Evolutionary conservation across 257 asterid species (phyloP).

Genomic region (Solanum tarijense): DNA sequence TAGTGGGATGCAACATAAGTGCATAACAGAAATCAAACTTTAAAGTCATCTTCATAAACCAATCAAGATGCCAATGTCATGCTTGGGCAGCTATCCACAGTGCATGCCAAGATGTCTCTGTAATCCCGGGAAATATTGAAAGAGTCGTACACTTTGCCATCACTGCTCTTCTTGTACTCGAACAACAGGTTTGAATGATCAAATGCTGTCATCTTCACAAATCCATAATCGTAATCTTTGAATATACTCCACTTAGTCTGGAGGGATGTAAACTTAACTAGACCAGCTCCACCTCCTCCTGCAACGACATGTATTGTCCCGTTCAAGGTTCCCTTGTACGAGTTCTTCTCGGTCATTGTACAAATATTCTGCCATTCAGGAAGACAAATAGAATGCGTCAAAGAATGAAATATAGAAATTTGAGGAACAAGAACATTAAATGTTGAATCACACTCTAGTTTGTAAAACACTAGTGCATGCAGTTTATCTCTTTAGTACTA

Average conservation of each 20-base stretch:
- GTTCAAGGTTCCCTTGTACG: slow-evolving; percentile 60
- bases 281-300: slow-evolving; percentile 93
- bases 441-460: not conserved
- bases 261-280: slow-evolving; percentile 46
- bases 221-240: slow-evolving; percentile 68
- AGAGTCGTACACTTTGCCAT: slow-evolving; percentile 78
- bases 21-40: not conserved
- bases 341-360: slow-evolving; percentile 42
- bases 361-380: slow-evolving; percentile 44
- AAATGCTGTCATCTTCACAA: slow-evolving; percentile 70
- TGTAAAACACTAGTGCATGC: not conserved
- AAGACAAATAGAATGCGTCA: not conserved
- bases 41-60: not conserved
- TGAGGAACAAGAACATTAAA: not conserved
- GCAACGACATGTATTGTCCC: slow-evolving; percentile 95
- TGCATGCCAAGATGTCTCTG: slow-evolving; percentile 79
- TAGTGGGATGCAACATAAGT: not conserved
- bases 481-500: not conserved
- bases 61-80: slow-evolving; percentile 52
- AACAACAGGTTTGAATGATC: slow-evolving; percentile 72
- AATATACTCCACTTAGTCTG: slow-evolving; percentile 71
- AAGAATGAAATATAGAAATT: not conserved
- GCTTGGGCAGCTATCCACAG: slow-evolving; percentile 78
- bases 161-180: slow-evolving; percentile 81
- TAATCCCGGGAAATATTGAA: slow-evolving; percentile 77